Base-by-base conservation (phyloP, 495 filamentous ascomycete genomes). In the Rhypophila decipiens region DNA sequence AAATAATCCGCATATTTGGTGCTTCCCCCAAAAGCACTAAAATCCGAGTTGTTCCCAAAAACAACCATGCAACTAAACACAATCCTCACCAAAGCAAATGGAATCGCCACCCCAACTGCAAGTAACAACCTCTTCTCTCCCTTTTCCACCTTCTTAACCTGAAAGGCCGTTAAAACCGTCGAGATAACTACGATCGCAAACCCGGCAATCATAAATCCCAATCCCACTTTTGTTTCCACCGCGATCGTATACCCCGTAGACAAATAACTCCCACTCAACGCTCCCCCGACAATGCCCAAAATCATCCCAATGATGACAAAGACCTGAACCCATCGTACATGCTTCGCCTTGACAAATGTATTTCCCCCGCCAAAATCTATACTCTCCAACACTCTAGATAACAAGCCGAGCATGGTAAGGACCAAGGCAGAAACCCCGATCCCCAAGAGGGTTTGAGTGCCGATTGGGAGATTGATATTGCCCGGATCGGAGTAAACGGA, bases 51-150 rank as follows among this genome's bases (percentile, higher is more conserved):
- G 19, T 40, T 33, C 4, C 53, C 50, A 39, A 59, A 64, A 22
- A 57, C 52, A 15, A 51, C 49, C 45, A 62, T 24, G 21, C 51
- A 55, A 3, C 57, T 54, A 48, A 69, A 68, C 50, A 56, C 36
- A 24, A 70, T 42, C 22, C 67, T 58, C 13, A 70, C 56, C n/a
- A 68, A 53, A 40, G 65, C 55, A 39, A 68, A 65, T n/a, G 67
- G 67, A 33, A 68, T 48, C 24, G 54, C 65, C 8, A 57, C 34
- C 12, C 50, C 59, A 8, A 67, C 49, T 40, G 55, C 55, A 4
- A 63, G 35, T 10, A 71, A 47, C 12, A 69, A 34, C 17, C 64
- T 59, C 42, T 61, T 64, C 59, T 66, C 62, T 50, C 66, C 64
- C 2, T 37, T 23, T 23, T 60, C 58, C 17, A 56, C 57, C 34